Base-by-base conservation (phyloP, 2,329 filamentous ascomycete genomes). In the Scedosporium apiospermum region DNA sequence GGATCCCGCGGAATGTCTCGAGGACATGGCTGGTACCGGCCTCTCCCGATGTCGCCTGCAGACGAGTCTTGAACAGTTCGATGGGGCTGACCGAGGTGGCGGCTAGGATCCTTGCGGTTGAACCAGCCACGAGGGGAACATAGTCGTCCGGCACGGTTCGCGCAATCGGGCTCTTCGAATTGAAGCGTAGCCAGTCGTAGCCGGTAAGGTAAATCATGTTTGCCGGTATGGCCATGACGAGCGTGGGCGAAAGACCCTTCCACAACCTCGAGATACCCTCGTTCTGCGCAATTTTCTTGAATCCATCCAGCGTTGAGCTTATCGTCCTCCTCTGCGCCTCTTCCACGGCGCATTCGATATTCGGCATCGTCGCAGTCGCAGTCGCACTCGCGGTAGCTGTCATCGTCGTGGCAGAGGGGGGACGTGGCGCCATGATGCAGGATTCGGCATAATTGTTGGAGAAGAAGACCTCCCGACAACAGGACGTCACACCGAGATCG, bases 181-280 rank as follows among this genome's bases (percentile, higher is more conserved):
- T 89, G 66, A 83, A 89, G 42, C 95, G 87, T 64, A 99, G 74
- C 89, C 92, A 97, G 71, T 99, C 95, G 75, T 99, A 99, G 46
- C 95, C 95, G 12, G 95, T 96, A 70, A 98, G 97, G 76, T 99
- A 99, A 67, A 99, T 98, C 67, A 99, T 95, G 72, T 99, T 99
- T 27, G 88, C 91, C 0, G 95, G 95, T 5, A 99, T 84, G 0
- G 92, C 88, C 95, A 99, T 99, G 66, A 92, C 83, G 23, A 99
- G 78, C 0, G 95, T 99, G 0, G 95, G 93, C n/a, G 90, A 96
- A 4, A 99, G 78, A 0, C 95, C 95, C 65, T 95, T 85, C 93
- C 95, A 99, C 42, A 99, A 77, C 1, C 93, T 95, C 27, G 84
- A 83, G 12, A 92, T 71, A 1, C 95, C 95, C 77, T 99, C 95